These are phyloP conservation scores for Crithidia bombi DNA, from an alignment of 208 protist genomes.

Conservation along the genomic window DNA sequence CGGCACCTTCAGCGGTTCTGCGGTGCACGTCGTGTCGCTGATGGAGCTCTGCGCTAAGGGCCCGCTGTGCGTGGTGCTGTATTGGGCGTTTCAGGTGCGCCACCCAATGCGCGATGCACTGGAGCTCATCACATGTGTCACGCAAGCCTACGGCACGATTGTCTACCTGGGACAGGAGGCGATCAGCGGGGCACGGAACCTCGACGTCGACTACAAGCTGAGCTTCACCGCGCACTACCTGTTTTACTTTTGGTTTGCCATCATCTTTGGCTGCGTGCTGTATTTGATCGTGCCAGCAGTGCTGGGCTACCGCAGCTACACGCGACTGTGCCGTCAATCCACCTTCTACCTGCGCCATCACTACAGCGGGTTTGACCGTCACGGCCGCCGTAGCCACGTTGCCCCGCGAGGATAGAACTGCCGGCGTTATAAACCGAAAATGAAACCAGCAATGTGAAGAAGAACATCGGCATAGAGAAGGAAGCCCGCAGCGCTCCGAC, in stretches of 20 bases:
- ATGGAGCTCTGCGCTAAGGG: slow-evolving; percentile 67
- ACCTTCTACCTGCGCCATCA: slow-evolving; percentile 29
- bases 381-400: slow-evolving; percentile 10
- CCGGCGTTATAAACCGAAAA: no score
- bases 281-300: slow-evolving; percentile 61
- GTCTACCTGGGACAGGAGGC: slow-evolving; percentile 70
- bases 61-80: slow-evolving; percentile 72
- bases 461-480: no score
- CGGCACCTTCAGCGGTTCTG: slow-evolving; percentile 48
- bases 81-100: slow-evolving; percentile 56
- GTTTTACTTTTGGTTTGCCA: slow-evolving; percentile 75
- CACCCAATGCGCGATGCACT: slow-evolving; percentile 62
- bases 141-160: slow-evolving; percentile 69
- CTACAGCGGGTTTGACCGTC: slow-evolving; percentile 14
- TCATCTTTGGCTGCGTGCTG: slow-evolving; percentile 61
- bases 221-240: slow-evolving; percentile 56
- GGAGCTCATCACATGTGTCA: slow-evolving; percentile 76
- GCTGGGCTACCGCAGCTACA: slow-evolving; percentile 58
- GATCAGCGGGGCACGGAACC: slow-evolving; percentile 59
- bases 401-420: not conserved
- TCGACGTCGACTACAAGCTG: slow-evolving; percentile 68
- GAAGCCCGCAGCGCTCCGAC: no score
- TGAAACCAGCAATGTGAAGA: no score
- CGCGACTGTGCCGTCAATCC: slow-evolving; percentile 41
- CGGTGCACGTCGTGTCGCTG: slow-evolving; percentile 70